Base-by-base conservation (phyloP, 495 filamentous ascomycete species). In the Podospora australis region DNA sequence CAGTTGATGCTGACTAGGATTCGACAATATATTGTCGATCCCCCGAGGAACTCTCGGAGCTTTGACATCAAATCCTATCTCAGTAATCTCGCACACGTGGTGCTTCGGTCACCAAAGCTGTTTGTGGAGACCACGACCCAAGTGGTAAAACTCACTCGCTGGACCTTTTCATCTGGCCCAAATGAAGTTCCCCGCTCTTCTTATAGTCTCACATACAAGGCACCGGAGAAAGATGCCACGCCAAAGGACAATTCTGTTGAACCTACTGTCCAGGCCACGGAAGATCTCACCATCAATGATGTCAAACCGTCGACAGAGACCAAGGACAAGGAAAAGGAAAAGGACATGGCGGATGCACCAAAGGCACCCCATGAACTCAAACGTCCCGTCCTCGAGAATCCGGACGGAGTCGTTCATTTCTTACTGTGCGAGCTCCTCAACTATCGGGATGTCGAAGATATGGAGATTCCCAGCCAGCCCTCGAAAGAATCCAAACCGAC, bases 1-100 rank as follows among this genome's bases (percentile, higher is more conserved):
- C 87, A 95, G 56, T 82, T 96, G 58, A 96, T 99, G 88, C 76
- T 84, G 45, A 84, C 84, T 29, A 92, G 97, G 57, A 96, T 99
- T 56, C 78, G 83, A 46, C 65, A 81, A 16, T 83, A 76, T 59
- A 84, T 95, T 48, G 75, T 86, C 47, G 67, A 70, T 7, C 25
- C 50, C 29, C 56, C 58, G 24, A 81, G 88, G 36, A 77, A 78
- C 6, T 67, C 73, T 40, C 74, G 84, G 8, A 66, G 74, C 21
- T 77, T 82, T 11, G 91, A 96, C 55, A 80, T 82, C 5, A 72
- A 79, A 13, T 71, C 68, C 14, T 97, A 87, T 62, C 76, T 89
- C 22, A 81, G 87, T 30, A 78, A 83, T 38, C 77, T 91, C 62
- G 86, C 88, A 45, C 86, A 95, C 53, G 77, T 95, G 20, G 86